Percentiles rank a stretch among this genome's conserved stretches.
Evolutionary conservation across 2,329 filamentous ascomycete species (phyloP).

Genomic region (Alternaria tenuissima): DNA sequence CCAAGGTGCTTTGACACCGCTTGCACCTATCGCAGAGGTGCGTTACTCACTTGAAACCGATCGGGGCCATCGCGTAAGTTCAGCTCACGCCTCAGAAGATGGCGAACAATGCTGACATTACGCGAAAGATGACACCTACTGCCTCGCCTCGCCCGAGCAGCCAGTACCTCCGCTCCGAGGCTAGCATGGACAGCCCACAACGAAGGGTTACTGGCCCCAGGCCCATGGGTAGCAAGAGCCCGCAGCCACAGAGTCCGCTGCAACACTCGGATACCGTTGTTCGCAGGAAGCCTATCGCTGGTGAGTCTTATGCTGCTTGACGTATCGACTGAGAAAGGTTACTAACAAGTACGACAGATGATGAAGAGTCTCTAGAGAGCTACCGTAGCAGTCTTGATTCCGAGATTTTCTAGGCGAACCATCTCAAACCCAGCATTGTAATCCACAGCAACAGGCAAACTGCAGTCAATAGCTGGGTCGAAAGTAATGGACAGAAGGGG

Average conservation of each 20-base stretch:
- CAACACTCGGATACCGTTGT: conserved; percentile 47
- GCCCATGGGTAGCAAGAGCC: conserved; percentile 58
- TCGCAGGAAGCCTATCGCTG: conserved; percentile 47
- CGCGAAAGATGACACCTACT: conserved; percentile 41
- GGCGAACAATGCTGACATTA: conserved; percentile 18
- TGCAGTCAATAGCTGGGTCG: not conserved
- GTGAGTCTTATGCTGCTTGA: conserved; percentile 28
- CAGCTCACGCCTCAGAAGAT: not conserved
- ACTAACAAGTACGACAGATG: conserved; percentile 24
- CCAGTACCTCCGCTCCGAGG: conserved; percentile 34
- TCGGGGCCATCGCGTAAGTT: conserved; percentile 38
- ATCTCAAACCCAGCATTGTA: conserved; percentile 4
- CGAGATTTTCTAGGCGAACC: conserved; percentile 44
- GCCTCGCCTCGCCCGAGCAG: conserved; percentile 43
- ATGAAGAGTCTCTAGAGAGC: conserved; percentile 44
- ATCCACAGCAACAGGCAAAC: not conserved
- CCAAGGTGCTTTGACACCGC: conserved; percentile 49
- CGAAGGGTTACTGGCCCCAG: conserved; percentile 59
- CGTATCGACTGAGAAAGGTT: not conserved
- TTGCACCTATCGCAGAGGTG: conserved; percentile 62
- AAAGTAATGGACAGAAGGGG: conserved; percentile 4
- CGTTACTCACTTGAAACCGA: conserved; percentile 60
- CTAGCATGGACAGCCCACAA: conserved; percentile 40
- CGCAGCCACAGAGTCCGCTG: conserved; percentile 36
- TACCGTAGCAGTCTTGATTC: conserved; percentile 48